Base-by-base conservation (phyloP, 1,284 basidiomycete genomes). In the Leucoagaricus sp. region DNA sequence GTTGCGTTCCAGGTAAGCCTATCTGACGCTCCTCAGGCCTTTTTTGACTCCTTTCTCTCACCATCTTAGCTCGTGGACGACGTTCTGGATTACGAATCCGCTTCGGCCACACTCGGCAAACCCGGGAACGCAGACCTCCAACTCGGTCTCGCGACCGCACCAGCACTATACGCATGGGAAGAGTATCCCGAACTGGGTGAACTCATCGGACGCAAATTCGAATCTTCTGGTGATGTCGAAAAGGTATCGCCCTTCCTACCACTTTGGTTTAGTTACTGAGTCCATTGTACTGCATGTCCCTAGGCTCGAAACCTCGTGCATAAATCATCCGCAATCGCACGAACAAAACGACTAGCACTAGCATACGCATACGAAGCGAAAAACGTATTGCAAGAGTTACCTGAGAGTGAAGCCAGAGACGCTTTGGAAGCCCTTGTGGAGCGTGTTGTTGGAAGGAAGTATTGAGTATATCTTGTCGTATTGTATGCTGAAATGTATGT, bases 81-180 rank as follows among this genome's bases (percentile, higher is more conserved):
- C 68, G 84, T 96, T 53, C 78, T 99, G 12, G 96, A 99, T 73
- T 98, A 96, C 70, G 91, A 94, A 78, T 86, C 61, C 71, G 75
- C 83, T 0, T 68, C 71, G 2, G 60, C 67, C 3, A 69, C 72
- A 1, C 67, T 75, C 1, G 74, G 75, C 12, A 75, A 76, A 60
- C 75, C 75, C 0, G 73, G 70, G 1, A 73, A 72, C n/a, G 74
- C 74, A 12, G 75, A 98, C 72, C 79, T 99, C 26, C 86, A 91
- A 57, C 76, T 98, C 0, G 96, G 96, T 0, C 79, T 98, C 15
- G 93, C 96, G 1, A 99, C 96, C 0, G 96, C 93, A 0, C 97
- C 97, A 0, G 94, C 95, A 0, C 75, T 99, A 2, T 99, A 91
- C 67, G 96, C 97, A 23, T 98, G 95, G 87, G 93, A 97, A 69